phyloP scores from a whole-genome alignment of 257 asterid species.

The Ballota nigra region DNA sequence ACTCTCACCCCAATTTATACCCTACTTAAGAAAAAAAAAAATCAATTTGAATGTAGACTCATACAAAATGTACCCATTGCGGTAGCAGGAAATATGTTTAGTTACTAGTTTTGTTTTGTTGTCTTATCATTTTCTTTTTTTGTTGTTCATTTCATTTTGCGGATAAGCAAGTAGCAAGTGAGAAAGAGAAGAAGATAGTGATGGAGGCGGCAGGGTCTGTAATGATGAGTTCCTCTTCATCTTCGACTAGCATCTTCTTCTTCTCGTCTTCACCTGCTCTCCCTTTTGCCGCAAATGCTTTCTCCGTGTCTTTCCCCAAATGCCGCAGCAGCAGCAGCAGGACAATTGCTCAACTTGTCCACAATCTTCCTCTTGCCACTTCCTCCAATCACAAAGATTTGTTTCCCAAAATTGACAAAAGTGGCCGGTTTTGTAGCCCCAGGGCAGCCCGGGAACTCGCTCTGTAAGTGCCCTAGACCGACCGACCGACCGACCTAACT shows the following conservation, averaged over 20 bases:
- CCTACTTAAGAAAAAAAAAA: too few species aligned
- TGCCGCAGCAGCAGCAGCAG: background rate
- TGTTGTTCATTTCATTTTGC: background rate
- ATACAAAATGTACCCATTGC: too few species aligned
- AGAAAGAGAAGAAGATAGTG: background rate
- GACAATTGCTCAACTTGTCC: slow-evolving; percentile 20
- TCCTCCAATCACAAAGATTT: slow-evolving; percentile 23
- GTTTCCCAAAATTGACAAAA: slow-evolving; percentile 80
- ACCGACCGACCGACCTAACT: too few species aligned
- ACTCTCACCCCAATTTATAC: too few species aligned
- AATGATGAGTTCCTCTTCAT: background rate
- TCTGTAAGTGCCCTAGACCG: too few species aligned
- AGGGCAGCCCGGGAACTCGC: slow-evolving; percentile 95
- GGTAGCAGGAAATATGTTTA: too few species aligned
- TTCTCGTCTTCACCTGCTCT: background rate
- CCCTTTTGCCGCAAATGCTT: background rate
- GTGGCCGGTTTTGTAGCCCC: slow-evolving; percentile 87
- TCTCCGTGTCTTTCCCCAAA: background rate
- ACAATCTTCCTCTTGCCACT: slow-evolving; percentile 14
- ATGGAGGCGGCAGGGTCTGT: background rate
- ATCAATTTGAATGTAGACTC: too few species aligned
- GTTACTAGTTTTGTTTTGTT: too few species aligned
- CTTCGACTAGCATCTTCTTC: background rate
- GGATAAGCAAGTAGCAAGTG: background rate
- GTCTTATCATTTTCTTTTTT: background rate